Evolutionary conservation across 768 basidiomycete genomes (phyloP).

Genomic region (Tricholoma saponaceum): DNA sequence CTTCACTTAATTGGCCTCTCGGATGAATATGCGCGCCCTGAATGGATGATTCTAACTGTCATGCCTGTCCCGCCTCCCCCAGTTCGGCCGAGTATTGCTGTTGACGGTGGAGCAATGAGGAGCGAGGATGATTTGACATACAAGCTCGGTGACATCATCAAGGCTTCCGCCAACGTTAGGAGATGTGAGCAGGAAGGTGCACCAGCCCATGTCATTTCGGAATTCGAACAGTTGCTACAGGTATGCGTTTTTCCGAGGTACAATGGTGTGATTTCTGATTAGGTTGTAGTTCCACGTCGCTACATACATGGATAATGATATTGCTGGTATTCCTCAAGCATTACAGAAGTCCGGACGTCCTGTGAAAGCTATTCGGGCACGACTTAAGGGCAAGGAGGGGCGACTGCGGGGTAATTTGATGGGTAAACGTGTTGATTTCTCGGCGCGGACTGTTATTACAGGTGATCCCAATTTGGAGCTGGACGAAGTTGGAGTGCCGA

Average conservation of each 20-base stretch:
- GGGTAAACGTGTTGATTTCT: constrained; percentile 99
- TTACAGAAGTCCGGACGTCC: constrained; percentile 96
- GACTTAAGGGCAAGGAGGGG: constrained; percentile 98
- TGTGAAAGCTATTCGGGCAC: constrained; percentile 96
- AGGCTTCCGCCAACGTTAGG: constrained; percentile 88
- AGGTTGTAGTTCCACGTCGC: constrained; percentile 87
- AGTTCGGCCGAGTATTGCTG: constrained; percentile 95
- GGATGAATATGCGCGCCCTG: constrained; percentile 93
- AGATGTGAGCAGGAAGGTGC: constrained; percentile 95
- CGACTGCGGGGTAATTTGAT: constrained; percentile 96
- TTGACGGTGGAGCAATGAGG: constrained; percentile 94
- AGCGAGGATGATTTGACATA: constrained; percentile 99
- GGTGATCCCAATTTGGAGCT: constrained; percentile 96
- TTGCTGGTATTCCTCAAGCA: constrained; percentile 96
- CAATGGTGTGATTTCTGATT: constrained; percentile 6
- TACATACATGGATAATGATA: constrained; percentile 99
- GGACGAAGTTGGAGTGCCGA: constrained; percentile 96
- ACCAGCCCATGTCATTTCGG: constrained; percentile 91
- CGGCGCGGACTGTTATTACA: constrained; percentile 97
- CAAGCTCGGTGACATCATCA: constrained; percentile 95
- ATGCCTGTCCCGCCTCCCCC: constrained; percentile 97
- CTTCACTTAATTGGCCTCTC: constrained; percentile 87
- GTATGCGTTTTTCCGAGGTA: constrained; percentile 29
- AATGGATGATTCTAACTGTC: constrained; percentile 99
- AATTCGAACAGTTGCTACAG: constrained; percentile 95